Conservation (phyloP, 305 asterid genomes). For the Fraxinus velutina region DNA sequence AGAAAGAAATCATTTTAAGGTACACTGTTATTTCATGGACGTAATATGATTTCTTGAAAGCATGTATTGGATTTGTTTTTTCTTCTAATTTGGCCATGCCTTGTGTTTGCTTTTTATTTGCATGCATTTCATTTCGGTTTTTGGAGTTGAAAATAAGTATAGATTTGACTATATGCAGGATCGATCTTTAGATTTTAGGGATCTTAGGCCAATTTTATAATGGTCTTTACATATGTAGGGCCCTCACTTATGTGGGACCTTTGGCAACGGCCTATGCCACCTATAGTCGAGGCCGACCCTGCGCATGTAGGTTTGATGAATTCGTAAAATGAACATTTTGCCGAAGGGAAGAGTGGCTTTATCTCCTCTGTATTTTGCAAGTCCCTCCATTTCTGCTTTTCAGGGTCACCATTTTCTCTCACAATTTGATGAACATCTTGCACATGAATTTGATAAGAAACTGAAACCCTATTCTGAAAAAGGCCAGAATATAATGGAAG, state of each 20-base stretch:
- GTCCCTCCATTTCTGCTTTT: background rate
- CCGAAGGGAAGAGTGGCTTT: background rate
- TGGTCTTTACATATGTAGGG: background rate
- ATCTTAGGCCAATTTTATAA: background rate
- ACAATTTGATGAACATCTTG: background rate
- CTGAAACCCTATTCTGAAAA: background rate
- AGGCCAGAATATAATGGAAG: background rate
- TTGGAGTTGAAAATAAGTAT: background rate
- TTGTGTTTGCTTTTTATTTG: background rate
- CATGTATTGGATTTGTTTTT: background rate
- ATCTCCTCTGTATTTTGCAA: background rate
- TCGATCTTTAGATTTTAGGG: background rate
- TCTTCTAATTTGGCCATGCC: background rate
- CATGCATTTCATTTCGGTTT: background rate
- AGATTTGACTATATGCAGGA: background rate
- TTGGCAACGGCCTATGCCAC: background rate
- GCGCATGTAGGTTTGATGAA: background rate
- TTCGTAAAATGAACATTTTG: background rate
- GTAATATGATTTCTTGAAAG: background rate
- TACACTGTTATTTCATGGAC: background rate
- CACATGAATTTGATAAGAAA: background rate
- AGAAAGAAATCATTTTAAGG: background rate
- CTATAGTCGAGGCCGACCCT: background rate
- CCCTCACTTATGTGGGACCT: background rate
- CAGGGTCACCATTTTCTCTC: background rate